Conservation (phyloP, 805 yeast genomes). For the Tetrapisispora taiwanensis region DNA sequence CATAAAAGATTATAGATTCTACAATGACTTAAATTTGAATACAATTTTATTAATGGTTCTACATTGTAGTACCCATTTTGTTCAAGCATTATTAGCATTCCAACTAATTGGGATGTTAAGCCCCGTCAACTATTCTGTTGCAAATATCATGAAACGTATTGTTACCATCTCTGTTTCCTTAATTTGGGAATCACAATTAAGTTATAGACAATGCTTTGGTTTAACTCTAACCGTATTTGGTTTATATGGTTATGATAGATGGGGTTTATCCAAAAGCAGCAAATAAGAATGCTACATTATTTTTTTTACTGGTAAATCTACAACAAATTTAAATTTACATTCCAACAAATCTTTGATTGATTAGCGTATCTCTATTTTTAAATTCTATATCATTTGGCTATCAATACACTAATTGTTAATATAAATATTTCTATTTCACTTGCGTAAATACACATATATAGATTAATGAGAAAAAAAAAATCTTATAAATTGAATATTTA, state of each 20-base stretch:
- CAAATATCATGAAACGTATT: conserved; percentile 65
- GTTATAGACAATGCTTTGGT: conserved; percentile 39
- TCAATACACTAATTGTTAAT: too few relatives aligned
- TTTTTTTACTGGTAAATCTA: too few relatives aligned
- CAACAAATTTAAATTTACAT: too few relatives aligned
- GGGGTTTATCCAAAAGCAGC: conserved; percentile 36
- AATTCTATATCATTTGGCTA: too few relatives aligned
- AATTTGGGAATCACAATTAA: conserved; percentile 46
- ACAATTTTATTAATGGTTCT: conserved; percentile 35
- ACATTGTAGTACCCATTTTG: conserved; percentile 63
- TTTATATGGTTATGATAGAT: conserved; percentile 59
- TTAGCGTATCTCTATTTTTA: too few relatives aligned
- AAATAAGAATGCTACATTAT: too few relatives aligned
- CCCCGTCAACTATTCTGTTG: conserved; percentile 74
- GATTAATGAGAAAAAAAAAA: too few relatives aligned
- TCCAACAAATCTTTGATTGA: too few relatives aligned
- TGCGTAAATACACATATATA: too few relatives aligned
- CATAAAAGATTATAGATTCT: conserved; percentile 15
- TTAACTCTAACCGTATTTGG: conserved; percentile 48
- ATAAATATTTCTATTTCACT: too few relatives aligned
- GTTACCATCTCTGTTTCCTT: conserved; percentile 59
- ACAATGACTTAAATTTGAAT: conserved; percentile 20
- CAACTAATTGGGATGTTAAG: conserved; percentile 61
- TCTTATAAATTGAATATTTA: too few relatives aligned
- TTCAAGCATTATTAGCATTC: conserved; percentile 66